Evolutionary conservation across 441 rosid species (phyloP).

Genomic region (Pelargonium fulgidum): DNA sequence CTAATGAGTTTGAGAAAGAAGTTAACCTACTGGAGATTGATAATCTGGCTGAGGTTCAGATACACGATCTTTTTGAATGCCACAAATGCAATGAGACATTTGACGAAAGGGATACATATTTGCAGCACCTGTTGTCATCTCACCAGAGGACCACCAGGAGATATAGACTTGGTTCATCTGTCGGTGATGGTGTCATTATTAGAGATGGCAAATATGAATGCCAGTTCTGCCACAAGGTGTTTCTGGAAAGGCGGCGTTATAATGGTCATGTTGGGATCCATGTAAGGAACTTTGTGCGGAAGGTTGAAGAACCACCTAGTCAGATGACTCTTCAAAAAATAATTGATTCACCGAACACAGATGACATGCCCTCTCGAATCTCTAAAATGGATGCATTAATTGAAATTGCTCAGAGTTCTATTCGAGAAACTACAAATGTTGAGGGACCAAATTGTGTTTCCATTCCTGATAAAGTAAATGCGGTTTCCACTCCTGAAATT

Average conservation of each 20-base stretch:
- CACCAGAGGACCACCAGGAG: constrained; percentile 60
- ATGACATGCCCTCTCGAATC: constrained; percentile 37
- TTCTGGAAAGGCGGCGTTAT: constrained; percentile 60
- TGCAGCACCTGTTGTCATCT: constrained; percentile 61
- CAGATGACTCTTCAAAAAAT: constrained; percentile 29
- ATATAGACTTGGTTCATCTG: constrained; percentile 60
- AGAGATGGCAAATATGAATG: constrained; percentile 73
- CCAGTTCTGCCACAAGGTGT: constrained; percentile 68
- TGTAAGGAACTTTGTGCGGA: constrained; percentile 61
- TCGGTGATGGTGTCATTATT: constrained; percentile 65
- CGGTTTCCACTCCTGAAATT: constrained; percentile 27
- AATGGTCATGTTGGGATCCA: constrained; percentile 72
- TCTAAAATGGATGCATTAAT: constrained; percentile 78
- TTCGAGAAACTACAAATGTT: constrained; percentile 38
- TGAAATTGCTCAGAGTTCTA: constrained; percentile 76
- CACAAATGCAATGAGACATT: constrained; percentile 60
- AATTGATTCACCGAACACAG: constrained; percentile 29
- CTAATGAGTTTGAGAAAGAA: constrained; percentile 31
- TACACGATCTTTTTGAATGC: constrained; percentile 55
- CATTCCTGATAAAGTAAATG: constrained; percentile 24
- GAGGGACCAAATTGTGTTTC: constrained; percentile 26
- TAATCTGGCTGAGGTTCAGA: constrained; percentile 51
- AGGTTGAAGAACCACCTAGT: constrained; percentile 49
- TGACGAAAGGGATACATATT: constrained; percentile 54
- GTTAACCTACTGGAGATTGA: constrained; percentile 32